Evolutionary conservation across 306 rosid genomes (phyloP).

Genomic region (Lithocarpus polystachyus): DNA sequence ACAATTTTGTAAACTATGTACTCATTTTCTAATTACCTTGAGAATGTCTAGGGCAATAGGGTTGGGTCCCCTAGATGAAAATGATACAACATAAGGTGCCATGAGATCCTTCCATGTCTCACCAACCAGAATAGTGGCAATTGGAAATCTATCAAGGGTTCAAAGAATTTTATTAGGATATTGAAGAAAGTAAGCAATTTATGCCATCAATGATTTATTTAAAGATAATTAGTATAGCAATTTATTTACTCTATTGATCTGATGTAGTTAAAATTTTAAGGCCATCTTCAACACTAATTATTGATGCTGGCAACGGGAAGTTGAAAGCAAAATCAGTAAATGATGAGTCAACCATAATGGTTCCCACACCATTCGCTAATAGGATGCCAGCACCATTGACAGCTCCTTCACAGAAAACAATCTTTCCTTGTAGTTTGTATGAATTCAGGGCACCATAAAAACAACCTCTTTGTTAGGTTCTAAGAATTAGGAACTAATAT

Average conservation of each 20-base stretch:
- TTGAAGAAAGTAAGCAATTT: not conserved
- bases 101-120: slow-evolving; percentile 12
- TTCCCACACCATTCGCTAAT: slow-evolving; percentile 19
- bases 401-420: slow-evolving; percentile 16
- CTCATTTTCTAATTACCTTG: slow-evolving; percentile 14
- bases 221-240: not conserved
- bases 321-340: slow-evolving; percentile 1
- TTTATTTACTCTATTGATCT: slow-evolving; percentile 16
- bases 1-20: not conserved
- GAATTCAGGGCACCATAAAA: slow-evolving; percentile 2
- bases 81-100: slow-evolving; percentile 28
- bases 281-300: slow-evolving; percentile 21
- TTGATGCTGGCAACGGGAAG: slow-evolving; percentile 20
- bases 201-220: not conserved
- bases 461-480: too few species aligned
- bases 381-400: slow-evolving; percentile 16
- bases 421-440: slow-evolving; percentile 14
- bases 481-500: too few species aligned
- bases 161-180: not conserved
- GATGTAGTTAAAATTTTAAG: slow-evolving; percentile 23
- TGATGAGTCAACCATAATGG: slow-evolving; percentile 18
- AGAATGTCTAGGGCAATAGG: slow-evolving; percentile 24
- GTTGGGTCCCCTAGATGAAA: slow-evolving; percentile 35
- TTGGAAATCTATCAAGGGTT: slow-evolving; percentile 15
- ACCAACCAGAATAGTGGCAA: slow-evolving; percentile 19